phyloP scores from a whole-genome alignment of 345 rosid genomes.

The Trapa bicornis region DNA sequence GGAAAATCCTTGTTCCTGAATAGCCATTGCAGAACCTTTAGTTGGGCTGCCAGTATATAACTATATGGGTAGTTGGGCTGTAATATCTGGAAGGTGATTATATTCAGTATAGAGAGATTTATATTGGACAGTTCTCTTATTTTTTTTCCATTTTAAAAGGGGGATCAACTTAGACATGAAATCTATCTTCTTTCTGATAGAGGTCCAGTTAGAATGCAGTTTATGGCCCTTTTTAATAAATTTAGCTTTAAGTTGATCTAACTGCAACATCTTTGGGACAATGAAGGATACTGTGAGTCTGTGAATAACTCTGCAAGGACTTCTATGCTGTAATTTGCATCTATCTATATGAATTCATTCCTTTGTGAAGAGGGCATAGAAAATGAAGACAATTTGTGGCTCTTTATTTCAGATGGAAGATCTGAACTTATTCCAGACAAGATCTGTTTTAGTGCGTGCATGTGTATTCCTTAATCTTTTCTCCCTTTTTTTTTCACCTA shows the following conservation, averaged over 20 bases:
- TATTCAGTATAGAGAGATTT: not conserved
- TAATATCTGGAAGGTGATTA: not conserved
- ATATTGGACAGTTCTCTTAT: not conserved
- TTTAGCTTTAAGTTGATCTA: no score
- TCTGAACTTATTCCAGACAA: not conserved
- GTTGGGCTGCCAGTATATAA: no score
- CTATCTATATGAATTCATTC: not conserved
- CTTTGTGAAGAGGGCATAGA: not conserved
- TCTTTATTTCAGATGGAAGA: not conserved
- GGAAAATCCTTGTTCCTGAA: not conserved
- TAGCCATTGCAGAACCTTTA: not conserved
- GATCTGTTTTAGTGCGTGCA: not conserved
- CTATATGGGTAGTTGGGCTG: not conserved
- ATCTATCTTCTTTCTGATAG: not conserved
- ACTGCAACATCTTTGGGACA: not conserved
- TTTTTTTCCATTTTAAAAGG: no score
- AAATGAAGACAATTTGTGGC: not conserved
- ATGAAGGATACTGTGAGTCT: not conserved
- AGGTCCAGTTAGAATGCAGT: not conserved
- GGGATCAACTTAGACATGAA: not conserved
- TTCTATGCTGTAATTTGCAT: not conserved
- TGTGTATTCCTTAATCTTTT: not conserved
- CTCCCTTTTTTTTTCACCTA: not conserved
- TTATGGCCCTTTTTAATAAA: not conserved
- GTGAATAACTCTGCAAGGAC: not conserved